These are phyloP conservation scores for Pythium diclinum DNA, from an alignment of 352 stramenopile species.

Conservation along the genomic window DNA sequence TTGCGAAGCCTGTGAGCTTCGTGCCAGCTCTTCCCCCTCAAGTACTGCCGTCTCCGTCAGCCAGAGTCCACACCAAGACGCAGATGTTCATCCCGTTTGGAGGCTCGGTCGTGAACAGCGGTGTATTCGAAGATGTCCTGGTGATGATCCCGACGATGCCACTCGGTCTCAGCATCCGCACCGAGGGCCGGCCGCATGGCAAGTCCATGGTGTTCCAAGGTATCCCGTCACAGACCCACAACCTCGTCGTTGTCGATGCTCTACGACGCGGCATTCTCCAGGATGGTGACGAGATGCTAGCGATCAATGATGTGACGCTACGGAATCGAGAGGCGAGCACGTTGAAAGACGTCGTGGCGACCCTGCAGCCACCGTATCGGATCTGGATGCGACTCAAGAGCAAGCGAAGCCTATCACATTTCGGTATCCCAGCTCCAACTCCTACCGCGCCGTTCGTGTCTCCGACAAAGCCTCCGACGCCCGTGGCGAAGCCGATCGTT, in stretches of 20 bases:
- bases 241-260: conserved; percentile 39
- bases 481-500: neutral
- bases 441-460: neutral
- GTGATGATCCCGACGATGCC: conserved; percentile 48
- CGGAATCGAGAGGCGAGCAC: conserved; percentile 28
- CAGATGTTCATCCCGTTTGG: conserved; percentile 20
- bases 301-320: conserved; percentile 54
- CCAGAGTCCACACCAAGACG: conserved; percentile 13
- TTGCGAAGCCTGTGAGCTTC: neutral
- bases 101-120: neutral
- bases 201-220: conserved; percentile 27
- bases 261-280: conserved; percentile 50
- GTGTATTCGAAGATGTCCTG: conserved; percentile 61
- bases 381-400: conserved; percentile 54
- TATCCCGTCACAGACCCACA: conserved; percentile 26
- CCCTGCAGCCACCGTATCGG: conserved; percentile 37
- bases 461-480: conserved; percentile 1
- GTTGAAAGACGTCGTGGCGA: conserved; percentile 36
- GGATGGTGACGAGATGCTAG: conserved; percentile 60
- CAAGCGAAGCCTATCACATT: conserved; percentile 30
- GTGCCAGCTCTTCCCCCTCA: neutral
- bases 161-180: conserved; percentile 51
- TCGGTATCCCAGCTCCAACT: neutral
- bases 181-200: conserved; percentile 9
- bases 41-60: neutral